Evolutionary conservation across 164 flowering plant species (phyloP), one percentile per base, ranked within the genome.

Genomic region (Liquidambar formosana): DNA sequence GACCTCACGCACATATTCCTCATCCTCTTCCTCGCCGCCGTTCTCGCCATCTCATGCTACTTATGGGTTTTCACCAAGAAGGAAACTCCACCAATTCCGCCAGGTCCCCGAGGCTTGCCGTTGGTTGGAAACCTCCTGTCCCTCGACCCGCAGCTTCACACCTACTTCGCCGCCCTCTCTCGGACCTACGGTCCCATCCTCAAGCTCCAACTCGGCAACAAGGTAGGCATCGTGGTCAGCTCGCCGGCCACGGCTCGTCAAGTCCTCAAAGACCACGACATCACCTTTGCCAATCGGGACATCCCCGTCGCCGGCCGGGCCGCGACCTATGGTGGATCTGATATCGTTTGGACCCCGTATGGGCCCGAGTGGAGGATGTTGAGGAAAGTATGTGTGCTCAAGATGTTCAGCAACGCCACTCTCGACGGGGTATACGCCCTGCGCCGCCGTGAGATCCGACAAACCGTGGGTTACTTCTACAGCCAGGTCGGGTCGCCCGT

Each of bases 71-170:
- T 49, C 46, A 13, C 13, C 12, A 59, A 63, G 4, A 64, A 28
- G 41, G 18, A 21, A n/a, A 25, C 53, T 13, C 70, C 74, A 8
- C 83, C 69, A n/a, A 23, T 78, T 33, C 86, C 86, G 8, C 91
- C 89, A 1, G 86, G 91, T 21, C 89, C 91, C 0, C 69, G 64
- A 5, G 82, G 83, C 44, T 61, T 85, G 9, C 91, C 91, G 18
- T 14, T 87, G 8, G 44, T 87, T 0, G 91, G 91, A 0, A 75
- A 76, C 76, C 83, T 87, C 43, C 84, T 70, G 1, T 85, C 72
- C 56, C 81, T 83, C 1, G 76, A 82, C 52, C 81, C 83, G 0
- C 73, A 85, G 21, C 85, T 83, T 48, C 88, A 84, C 59, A 26
- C 72, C 14, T 73, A 75, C 64, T 80, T 83, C 60, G 59, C 81